Evolutionary conservation across 2,329 filamentous ascomycete species (phyloP), one percentile per base, ranked within the genome.

Genomic region (Talaromyces sp.): DNA sequence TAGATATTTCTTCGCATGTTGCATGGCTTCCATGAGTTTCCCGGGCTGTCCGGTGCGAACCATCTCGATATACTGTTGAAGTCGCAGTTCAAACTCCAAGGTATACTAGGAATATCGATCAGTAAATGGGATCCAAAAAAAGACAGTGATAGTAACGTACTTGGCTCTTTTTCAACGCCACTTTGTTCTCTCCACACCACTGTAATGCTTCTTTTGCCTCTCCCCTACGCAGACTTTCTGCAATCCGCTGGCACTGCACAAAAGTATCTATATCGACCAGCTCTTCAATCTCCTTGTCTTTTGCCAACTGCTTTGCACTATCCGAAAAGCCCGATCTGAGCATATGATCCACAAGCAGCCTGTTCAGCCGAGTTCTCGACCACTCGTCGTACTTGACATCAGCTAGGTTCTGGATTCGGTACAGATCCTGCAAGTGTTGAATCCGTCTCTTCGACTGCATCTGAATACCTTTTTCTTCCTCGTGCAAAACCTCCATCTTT

Each of bases 21-120:
- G 74, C 63, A 92, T 89, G 13, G 93, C 92, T 64, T 97, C 92
- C 54, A 86, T 76, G 51, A 89, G 80, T 70, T 89, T 91, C 7
- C 78, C 72, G 26, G 83, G 80, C 4, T 87, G 81, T 58, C 84
- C 84, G 43, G 82, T 85, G 62, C 93, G 83, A 62, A 96, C 86
- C 63, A 98, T 82, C 75, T 98, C 95, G 68, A 98, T 93, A 73
- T 93, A 98, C 73, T 98, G 93, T 74, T 99, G 95, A 68, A 96
- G 83, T 13, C 95, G 88, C 50, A 99, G 84, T 81, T 96, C 91
- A 70, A 96, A 96, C 75, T 99, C 95, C 17, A 99, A 83, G 66
- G 89, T 90, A 69, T 88, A 91, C 82, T 91, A 55, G 21, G 31
- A 10, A 21, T 29, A 9, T 56, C n/a, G 55, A 19, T 49, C 32